phyloP scores from a whole-genome alignment of 495 filamentous ascomycete genomes.

The Mytilinidion resinicola region DNA sequence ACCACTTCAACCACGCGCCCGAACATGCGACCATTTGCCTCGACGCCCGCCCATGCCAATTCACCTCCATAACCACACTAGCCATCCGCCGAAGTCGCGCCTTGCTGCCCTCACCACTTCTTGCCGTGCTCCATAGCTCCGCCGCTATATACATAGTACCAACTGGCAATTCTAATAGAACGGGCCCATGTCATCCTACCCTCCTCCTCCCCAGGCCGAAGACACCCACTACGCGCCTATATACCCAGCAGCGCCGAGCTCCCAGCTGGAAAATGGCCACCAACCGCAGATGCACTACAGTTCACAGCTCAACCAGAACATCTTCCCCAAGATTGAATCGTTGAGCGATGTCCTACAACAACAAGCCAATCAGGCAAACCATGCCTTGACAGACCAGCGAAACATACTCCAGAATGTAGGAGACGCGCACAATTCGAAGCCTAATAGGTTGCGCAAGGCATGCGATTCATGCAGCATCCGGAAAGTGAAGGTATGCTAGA shows the following conservation, averaged over 20 bases:
- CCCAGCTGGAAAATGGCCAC: conserved; percentile 14
- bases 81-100: too few species aligned
- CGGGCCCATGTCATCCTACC: conserved; percentile 16
- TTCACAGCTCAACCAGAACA: conserved; percentile 12
- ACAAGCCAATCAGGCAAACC: conserved; percentile 26
- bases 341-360: conserved; percentile 25
- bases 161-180: not conserved
- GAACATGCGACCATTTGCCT: too few species aligned
- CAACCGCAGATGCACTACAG: conserved; percentile 18
- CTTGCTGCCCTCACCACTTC: too few species aligned
- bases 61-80: too few species aligned
- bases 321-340: conserved; percentile 25
- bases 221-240: conserved; percentile 21
- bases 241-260: conserved; percentile 18
- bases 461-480: conserved; percentile 32
- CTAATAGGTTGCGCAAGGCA: conserved; percentile 28
- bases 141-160: too few species aligned
- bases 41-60: too few species aligned
- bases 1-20: too few species aligned
- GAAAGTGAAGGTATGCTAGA: conserved; percentile 29
- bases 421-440: conserved; percentile 11
- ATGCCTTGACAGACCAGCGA: conserved; percentile 18
- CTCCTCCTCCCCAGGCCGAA: conserved; percentile 14
- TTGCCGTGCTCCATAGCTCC: too few species aligned
- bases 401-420: conserved; percentile 2